Evolutionary conservation across 1,284 basidiomycete genomes (phyloP), one percentile per base, ranked within the genome.

Genomic region (Naganishia sp.): DNA sequence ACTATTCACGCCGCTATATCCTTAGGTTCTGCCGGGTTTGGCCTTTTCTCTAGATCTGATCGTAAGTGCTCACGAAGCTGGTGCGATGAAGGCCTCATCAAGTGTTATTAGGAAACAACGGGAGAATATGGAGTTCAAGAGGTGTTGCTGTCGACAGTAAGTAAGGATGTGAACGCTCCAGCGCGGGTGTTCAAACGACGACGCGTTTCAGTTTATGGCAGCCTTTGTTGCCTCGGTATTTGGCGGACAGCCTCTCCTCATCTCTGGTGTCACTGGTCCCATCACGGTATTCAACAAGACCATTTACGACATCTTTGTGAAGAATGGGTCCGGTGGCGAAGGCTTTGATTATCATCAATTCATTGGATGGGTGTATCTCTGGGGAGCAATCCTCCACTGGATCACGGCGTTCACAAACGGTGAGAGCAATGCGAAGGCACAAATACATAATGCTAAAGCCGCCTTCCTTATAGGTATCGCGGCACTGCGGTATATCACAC

Each of bases 41-140:
- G 93, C 94, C 1, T 97, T 97, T 77, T 91, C 92, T 21, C 80
- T 97, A 52, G 93, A 97, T 75, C 84, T 98, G 56, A 94, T 96
- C 77, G 90, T 77, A 65, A 58, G 73, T 71, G 4, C 7, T 31
- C n/a, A 13, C 5, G 5, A 15, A 31, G 52, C 9, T 61, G 18
- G 23, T 13, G 2, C 45, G 49, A 25, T 2, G n/a, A 5, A 21
- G 21, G 35, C 25, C 18, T 31, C 18, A 42, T 32, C 35, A 39
- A n/a, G n/a, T 17, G 25, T 31, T 28, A 18, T 51, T 47, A 78
- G 74, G 78, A 95, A 77, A 94, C 92, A 0, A 92, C 92, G 1
- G 84, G 87, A 31, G 85, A 90, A 71, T 97, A 95, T 79, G 93
- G 92, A 7, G 90, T 97, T 7, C 85, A 92, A 17, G 95, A 98